These are phyloP conservation scores for Physocladia obscura DNA, from an alignment of 192 early-diverging fungal genomes.

Conservation along the genomic window DNA sequence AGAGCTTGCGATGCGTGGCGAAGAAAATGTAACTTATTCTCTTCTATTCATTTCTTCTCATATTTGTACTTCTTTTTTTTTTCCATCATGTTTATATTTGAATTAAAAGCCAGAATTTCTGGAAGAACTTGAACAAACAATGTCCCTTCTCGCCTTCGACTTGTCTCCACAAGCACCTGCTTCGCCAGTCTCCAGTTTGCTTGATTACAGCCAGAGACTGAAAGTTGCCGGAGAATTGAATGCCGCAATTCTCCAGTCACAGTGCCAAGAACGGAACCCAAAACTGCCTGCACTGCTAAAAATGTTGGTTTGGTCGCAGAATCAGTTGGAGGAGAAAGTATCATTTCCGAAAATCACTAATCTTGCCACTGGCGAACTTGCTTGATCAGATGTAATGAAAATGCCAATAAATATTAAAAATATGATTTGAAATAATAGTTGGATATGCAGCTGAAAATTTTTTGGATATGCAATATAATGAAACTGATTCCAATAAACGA, in stretches of 20 bases:
- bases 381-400: slow-evolving; percentile 29
- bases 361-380: slow-evolving; percentile 74
- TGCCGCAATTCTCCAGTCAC: slow-evolving; percentile 82
- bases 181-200: slow-evolving; percentile 81
- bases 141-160: slow-evolving; percentile 96
- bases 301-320: slow-evolving; percentile 88
- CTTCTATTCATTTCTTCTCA: neutral
- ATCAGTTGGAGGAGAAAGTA: slow-evolving; percentile 81
- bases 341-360: slow-evolving; percentile 85
- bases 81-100: too few relatives aligned
- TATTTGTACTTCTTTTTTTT: neutral
- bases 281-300: slow-evolving; percentile 88
- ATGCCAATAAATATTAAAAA: neutral
- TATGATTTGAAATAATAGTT: neutral
- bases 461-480: too few relatives aligned
- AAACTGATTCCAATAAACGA: too few relatives aligned
- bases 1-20: slow-evolving; percentile 94
- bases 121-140: slow-evolving; percentile 90
- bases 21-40: slow-evolving; percentile 73
- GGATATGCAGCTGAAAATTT: too few relatives aligned
- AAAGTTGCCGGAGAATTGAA: slow-evolving; percentile 94
- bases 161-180: slow-evolving; percentile 5
- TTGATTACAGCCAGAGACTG: slow-evolving; percentile 87
- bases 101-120: slow-evolving; percentile 85
- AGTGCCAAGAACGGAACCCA: slow-evolving; percentile 91